Evolutionary conservation across 768 basidiomycete species (phyloP), one percentile per base, ranked within the genome.

Genomic region (Coprinopsis strossmayeri): DNA sequence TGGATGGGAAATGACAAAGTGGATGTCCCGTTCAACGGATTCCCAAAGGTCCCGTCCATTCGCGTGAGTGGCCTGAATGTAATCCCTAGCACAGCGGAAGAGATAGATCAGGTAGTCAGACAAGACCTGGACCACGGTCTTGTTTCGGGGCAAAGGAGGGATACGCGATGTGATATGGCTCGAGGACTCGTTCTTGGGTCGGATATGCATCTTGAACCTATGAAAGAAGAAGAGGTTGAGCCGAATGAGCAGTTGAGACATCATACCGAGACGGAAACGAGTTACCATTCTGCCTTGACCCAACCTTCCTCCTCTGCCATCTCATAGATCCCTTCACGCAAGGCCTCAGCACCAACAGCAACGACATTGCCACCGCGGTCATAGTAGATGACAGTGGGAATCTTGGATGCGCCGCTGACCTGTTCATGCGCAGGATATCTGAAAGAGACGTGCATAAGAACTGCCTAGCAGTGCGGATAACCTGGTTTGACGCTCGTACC

Each of bases 321-420:
- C 39, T 69, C 70, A 2, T 66, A 55, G 1, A 63, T 57, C 30
- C 61, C 63, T 47, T 71, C 72, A 18, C 63, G 58, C 10, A 60
- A 41, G 2, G 75, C 70, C 50, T 75, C 73, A 0, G 72, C 72
- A 0, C 77, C 76, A 11, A 68, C 57, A 0, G 74, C 74, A 23
- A 54, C 63, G 2, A 67, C 60, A 3, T 25, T 32, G 1, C 72
- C 74, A 13, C 61, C 50, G 3, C 49, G 32, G 45, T 73, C 74
- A 53, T 78, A 77, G 45, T 70, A 71, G 20, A 78, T 50, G n/a
- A 74, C 57, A 0, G 73, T 71, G 1, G 73, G 76, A 28, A 78
- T 71, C 49, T 76, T 77, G 23, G 64, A 67, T 43, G 73, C 68
- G 1, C 71, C 69, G 1, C 68, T 69, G 15, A 65, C 59, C 0